phyloP scores from a whole-genome alignment of 768 basidiomycete genomes.

The Tubosaeta sp. region DNA sequence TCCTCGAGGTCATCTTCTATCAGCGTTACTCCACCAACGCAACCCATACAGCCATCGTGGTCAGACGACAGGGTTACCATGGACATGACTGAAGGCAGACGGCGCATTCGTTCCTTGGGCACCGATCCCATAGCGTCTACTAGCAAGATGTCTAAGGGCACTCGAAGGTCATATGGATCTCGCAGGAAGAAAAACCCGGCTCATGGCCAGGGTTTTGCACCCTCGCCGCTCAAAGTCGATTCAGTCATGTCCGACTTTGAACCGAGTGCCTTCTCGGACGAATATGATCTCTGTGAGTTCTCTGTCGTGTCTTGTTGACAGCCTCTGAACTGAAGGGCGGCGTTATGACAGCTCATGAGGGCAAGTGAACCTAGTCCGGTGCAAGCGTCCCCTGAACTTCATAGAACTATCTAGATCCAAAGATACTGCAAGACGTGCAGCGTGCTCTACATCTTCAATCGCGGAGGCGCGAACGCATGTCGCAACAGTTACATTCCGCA shows the following conservation, averaged over 20 bases:
- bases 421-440: slow-evolving; percentile 76
- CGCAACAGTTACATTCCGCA: slow-evolving; percentile 18
- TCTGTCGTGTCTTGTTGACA: slow-evolving; percentile 2
- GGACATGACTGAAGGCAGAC: slow-evolving; percentile 14
- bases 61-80: slow-evolving; percentile 8
- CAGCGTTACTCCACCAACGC: slow-evolving; percentile 15
- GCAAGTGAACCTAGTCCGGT: slow-evolving; percentile 35
- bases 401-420: slow-evolving; percentile 52
- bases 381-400: slow-evolving; percentile 9
- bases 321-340: slow-evolving; percentile 10
- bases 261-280: slow-evolving; percentile 57
- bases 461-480: slow-evolving; percentile 61
- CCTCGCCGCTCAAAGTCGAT: slow-evolving; percentile 26
- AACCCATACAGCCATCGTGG: slow-evolving; percentile 12
- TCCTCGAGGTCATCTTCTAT: slow-evolving; percentile 32
- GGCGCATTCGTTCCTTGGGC: slow-evolving; percentile 21
- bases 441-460: slow-evolving; percentile 71
- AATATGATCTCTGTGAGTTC: slow-evolving; percentile 71
- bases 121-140: slow-evolving; percentile 14
- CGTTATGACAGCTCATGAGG: slow-evolving; percentile 60
- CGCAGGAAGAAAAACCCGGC: slow-evolving; percentile 16
- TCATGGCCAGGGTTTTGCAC: slow-evolving; percentile 11
- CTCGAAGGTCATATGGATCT: slow-evolving; percentile 13
- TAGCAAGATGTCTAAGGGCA: slow-evolving; percentile 11
- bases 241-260: slow-evolving; percentile 32